phyloP scores from a whole-genome alignment of 441 rosid genomes.

The Dalechampia spathulata region DNA sequence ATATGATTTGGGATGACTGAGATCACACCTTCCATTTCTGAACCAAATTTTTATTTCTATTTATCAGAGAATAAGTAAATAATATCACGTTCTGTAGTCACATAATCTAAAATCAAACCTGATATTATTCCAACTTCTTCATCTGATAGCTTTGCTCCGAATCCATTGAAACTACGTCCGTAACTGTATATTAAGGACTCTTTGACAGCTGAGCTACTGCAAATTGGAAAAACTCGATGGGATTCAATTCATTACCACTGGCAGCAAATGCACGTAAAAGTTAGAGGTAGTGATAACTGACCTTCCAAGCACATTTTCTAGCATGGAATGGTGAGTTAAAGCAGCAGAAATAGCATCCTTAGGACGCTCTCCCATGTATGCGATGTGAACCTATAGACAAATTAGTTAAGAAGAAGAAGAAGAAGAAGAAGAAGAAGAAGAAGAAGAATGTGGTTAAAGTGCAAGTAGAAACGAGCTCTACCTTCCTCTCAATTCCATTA shows the following conservation, averaged over 20 bases:
- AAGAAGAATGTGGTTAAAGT: too few relatives aligned
- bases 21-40: conserved; percentile 59
- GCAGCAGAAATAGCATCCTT: conserved; percentile 14
- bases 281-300: not conserved
- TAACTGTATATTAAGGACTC: conserved; percentile 42
- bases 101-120: conserved; percentile 14
- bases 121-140: conserved; percentile 29
- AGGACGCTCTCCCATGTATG: conserved; percentile 36
- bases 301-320: conserved; percentile 35
- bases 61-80: not conserved
- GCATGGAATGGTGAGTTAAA: conserved; percentile 28
- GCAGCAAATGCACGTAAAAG: too few relatives aligned
- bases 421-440: too few relatives aligned
- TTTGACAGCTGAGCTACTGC: conserved; percentile 26
- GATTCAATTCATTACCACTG: too few relatives aligned
- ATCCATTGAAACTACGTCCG: conserved; percentile 69
- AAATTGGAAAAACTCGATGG: too few relatives aligned
- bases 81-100: not conserved
- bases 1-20: conserved; percentile 60
- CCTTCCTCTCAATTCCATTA: conserved; percentile 12
- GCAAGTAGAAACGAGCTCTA: not conserved
- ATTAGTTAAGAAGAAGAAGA: not conserved
- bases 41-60: too few relatives aligned
- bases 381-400: conserved; percentile 23
- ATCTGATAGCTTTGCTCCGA: conserved; percentile 62